phyloP scores from a whole-genome alignment of 306 rosid genomes.

The Calophaca sinica region DNA sequence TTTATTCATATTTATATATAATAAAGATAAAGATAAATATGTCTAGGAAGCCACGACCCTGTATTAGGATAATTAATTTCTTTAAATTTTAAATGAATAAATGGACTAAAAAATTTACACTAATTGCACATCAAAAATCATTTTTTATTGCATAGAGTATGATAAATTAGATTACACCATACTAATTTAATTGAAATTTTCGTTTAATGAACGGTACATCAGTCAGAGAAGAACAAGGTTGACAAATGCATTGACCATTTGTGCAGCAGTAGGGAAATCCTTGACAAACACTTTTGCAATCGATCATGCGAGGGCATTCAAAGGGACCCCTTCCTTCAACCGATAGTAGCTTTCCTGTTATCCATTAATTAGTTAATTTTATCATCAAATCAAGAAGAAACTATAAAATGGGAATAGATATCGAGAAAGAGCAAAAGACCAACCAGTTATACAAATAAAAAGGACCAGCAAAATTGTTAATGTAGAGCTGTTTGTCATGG shows the following conservation, averaged over 20 bases:
- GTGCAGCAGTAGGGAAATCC: conserved; percentile 28
- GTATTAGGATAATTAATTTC: too few species aligned
- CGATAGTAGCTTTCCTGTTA: background rate
- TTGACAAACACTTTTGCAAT: conserved; percentile 1
- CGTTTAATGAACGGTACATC: background rate
- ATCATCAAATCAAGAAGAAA: background rate
- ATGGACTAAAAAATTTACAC: too few species aligned
- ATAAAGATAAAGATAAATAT: too few species aligned
- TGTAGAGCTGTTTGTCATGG: background rate
- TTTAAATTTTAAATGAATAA: too few species aligned
- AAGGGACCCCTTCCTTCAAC: conserved; percentile 41
- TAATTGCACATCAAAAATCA: too few species aligned
- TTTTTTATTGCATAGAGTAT: too few species aligned
- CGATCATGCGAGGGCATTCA: conserved; percentile 6
- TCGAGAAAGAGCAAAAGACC: background rate
- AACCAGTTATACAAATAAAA: conserved; percentile 17
- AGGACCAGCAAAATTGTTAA: background rate
- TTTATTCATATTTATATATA: too few species aligned
- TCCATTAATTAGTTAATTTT: background rate
- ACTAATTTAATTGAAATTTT: too few species aligned
- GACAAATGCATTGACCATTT: conserved; percentile 35
- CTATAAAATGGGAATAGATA: background rate
- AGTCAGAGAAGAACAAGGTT: background rate
- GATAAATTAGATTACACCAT: too few species aligned
- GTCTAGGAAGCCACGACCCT: too few species aligned